Conservation (phyloP, 345 rosid species). For the Boechera stricta region DNA sequence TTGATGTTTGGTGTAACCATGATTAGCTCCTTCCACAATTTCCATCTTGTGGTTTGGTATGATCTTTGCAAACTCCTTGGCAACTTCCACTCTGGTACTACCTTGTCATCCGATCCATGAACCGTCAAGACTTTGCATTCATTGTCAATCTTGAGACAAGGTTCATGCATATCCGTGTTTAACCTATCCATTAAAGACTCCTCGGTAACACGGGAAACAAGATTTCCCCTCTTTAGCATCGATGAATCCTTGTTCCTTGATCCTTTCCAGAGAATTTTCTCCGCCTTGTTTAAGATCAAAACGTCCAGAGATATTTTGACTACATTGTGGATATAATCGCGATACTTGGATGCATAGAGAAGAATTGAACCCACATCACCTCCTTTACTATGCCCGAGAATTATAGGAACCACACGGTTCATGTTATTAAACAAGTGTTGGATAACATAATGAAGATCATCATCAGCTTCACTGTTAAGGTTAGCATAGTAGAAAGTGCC, state of each 20-base stretch:
- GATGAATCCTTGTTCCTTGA: background rate
- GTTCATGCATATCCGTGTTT: background rate
- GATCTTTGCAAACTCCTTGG: background rate
- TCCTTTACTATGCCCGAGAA: background rate
- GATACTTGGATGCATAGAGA: background rate
- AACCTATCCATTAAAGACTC: slow-evolving; percentile 2
- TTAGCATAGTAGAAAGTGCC: background rate
- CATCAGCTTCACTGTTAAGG: background rate
- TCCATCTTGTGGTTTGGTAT: background rate
- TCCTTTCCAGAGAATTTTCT: background rate
- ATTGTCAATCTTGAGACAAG: background rate
- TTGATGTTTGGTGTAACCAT: too few species aligned
- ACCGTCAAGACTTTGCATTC: too few species aligned
- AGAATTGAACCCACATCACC: background rate
- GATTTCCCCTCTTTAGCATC: background rate
- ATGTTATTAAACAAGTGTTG: background rate
- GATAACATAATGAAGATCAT: background rate
- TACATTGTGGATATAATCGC: background rate
- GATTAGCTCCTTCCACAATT: too few species aligned
- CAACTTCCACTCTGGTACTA: background rate
- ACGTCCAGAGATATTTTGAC: background rate
- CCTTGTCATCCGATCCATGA: too few species aligned
- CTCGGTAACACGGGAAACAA: slow-evolving; percentile 1
- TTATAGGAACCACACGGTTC: background rate
- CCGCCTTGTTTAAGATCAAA: background rate